Percentiles rank a stretch among this genome's conserved stretches.
These are phyloP conservation scores for Fusarium torulosum DNA, from an alignment of 2,329 filamentous ascomycete genomes.

Conservation along the genomic window DNA sequence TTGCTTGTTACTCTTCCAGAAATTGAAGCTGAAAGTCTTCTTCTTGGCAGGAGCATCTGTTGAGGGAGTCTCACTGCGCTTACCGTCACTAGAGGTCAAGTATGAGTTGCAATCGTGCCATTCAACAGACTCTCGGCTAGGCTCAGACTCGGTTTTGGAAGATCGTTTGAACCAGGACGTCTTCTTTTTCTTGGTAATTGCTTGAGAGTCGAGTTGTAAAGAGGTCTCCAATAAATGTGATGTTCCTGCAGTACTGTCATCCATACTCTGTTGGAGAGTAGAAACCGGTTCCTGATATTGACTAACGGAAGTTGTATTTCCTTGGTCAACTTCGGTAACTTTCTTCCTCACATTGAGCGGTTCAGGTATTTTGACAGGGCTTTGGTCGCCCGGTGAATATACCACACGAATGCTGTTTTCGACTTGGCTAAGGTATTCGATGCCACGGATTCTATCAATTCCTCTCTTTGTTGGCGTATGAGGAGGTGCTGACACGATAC, in stretches of 20 bases:
- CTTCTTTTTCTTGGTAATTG: conserved; percentile 58
- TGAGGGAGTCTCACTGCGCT: conserved; percentile 45
- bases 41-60: conserved; percentile 57
- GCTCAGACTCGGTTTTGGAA: conserved; percentile 54
- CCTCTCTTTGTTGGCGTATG: conserved; percentile 50
- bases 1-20: conserved; percentile 65
- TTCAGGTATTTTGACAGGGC: conserved; percentile 52
- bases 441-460: conserved; percentile 52
- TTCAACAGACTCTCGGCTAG: conserved; percentile 42
- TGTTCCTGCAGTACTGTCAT: background rate
- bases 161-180: conserved; percentile 65
- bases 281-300: conserved; percentile 31
- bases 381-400: conserved; percentile 59
- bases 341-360: conserved; percentile 60
- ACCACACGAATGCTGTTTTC: conserved; percentile 69
- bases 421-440: conserved; percentile 61
- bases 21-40: conserved; percentile 66
- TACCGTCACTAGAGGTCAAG: conserved; percentile 42
- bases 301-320: conserved; percentile 37
- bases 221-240: conserved; percentile 34
- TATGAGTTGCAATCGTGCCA: conserved; percentile 49
- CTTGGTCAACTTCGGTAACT: conserved; percentile 41
- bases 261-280: conserved; percentile 12
- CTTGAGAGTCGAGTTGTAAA: conserved; percentile 33
- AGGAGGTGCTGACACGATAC: conserved; percentile 62